These are phyloP conservation scores for Nemania sp. DNA, from an alignment of 2,329 filamentous ascomycete genomes.

Conservation along the genomic window DNA sequence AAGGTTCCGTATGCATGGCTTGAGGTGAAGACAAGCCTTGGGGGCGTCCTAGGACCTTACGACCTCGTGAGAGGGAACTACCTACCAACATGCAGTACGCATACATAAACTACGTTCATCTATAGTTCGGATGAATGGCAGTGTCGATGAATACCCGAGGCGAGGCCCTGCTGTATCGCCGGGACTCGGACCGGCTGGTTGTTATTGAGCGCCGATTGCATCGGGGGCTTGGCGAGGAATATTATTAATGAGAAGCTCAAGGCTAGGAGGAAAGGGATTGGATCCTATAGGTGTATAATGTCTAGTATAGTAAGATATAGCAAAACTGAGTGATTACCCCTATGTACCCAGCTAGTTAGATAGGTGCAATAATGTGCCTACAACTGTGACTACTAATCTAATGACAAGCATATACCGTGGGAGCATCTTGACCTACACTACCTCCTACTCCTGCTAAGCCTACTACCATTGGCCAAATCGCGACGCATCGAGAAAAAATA, in stretches of 20 bases:
- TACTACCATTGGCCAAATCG: not conserved
- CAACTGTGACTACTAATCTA: not conserved
- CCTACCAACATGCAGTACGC: not conserved
- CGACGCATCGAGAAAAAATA: not conserved
- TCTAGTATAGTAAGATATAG: not conserved
- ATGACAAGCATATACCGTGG: not conserved
- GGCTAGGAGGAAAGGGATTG: not conserved
- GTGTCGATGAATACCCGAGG: not conserved
- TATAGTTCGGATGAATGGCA: slow-evolving; percentile 20
- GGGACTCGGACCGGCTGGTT: not conserved
- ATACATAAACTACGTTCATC: slow-evolving; percentile 5
- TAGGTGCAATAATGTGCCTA: not conserved
- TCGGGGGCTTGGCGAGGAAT: not conserved
- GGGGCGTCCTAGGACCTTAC: not conserved
- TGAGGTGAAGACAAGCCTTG: not conserved
- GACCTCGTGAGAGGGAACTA: not conserved
- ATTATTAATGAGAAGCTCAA: not conserved
- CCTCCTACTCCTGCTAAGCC: too few relatives aligned
- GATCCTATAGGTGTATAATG: not conserved
- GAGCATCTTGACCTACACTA: not conserved
- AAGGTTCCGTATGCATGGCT: slow-evolving; percentile 3
- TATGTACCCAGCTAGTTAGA: not conserved
- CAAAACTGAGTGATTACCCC: not conserved
- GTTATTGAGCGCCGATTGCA: not conserved
- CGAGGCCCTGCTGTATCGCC: slow-evolving; percentile 8